Percentiles rank a stretch among this genome's conserved stretches.
These are phyloP conservation scores for Eimeria sp. DNA, from an alignment of 169 alveolate species.

Conservation along the genomic window DNA sequence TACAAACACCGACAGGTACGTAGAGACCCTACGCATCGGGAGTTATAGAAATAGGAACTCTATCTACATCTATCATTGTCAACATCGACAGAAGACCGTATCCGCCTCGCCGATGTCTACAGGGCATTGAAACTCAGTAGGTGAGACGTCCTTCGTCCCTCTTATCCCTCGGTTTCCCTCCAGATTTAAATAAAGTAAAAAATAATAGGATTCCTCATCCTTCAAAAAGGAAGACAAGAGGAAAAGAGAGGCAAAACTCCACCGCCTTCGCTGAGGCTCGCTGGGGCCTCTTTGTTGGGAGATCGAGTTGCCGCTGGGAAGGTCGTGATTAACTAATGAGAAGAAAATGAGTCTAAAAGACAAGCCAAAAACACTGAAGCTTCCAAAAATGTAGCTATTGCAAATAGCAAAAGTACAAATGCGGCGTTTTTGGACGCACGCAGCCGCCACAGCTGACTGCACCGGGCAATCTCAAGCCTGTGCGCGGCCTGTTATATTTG, in stretches of 20 bases:
- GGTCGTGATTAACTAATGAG: not conserved
- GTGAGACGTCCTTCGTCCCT: not conserved
- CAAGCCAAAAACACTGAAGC: not conserved
- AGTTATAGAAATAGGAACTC: not conserved
- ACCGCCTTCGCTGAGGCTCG: not conserved
- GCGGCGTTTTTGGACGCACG: not conserved
- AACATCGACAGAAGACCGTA: not conserved
- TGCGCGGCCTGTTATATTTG: not conserved
- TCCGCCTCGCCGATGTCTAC: not conserved
- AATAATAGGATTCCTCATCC: not conserved
- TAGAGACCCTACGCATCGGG: no score
- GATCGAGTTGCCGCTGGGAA: not conserved
- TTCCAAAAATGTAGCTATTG: not conserved
- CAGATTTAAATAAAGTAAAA: not conserved
- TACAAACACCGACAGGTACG: not conserved
- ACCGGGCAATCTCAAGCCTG: slow-evolving; percentile 2
- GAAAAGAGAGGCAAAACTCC: not conserved
- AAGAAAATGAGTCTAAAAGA: not conserved
- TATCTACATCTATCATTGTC: not conserved
- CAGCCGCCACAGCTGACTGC: slow-evolving; percentile 42
- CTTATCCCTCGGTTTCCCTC: not conserved
- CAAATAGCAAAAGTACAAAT: not conserved
- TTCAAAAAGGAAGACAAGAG: not conserved
- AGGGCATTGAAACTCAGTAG: not conserved
- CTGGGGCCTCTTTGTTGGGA: not conserved